These are phyloP conservation scores for Arthrobotrys iridis DNA, from an alignment of 2,329 filamentous ascomycete species.

Conservation along the genomic window DNA sequence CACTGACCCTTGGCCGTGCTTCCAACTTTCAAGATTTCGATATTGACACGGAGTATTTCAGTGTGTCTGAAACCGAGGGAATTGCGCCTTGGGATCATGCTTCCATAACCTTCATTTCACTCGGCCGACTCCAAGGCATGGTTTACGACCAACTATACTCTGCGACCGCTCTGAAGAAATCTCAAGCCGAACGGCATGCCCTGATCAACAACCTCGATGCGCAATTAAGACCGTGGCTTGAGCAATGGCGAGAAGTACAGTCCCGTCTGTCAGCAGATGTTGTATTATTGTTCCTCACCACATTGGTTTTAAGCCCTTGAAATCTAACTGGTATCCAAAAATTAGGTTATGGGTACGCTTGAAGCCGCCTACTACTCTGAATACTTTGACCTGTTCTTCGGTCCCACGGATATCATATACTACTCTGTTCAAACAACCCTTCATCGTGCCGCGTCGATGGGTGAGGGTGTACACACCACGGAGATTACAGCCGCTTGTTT, in stretches of 20 bases:
- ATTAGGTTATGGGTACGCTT: background rate
- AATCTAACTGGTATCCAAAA: background rate
- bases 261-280: slow-evolving; percentile 2
- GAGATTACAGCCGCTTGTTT: slow-evolving; percentile 50
- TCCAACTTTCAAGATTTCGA: slow-evolving; percentile 51
- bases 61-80: slow-evolving; percentile 21
- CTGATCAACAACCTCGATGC: slow-evolving; percentile 35
- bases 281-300: background rate
- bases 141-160: slow-evolving; percentile 48
- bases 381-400: slow-evolving; percentile 48
- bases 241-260: slow-evolving; percentile 45
- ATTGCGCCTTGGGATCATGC: slow-evolving; percentile 41
- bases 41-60: slow-evolving; percentile 46
- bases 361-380: slow-evolving; percentile 26
- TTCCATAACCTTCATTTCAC: slow-evolving; percentile 33
- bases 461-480: slow-evolving; percentile 43
- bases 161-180: slow-evolving; percentile 47
- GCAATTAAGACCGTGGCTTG: slow-evolving; percentile 36
- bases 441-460: slow-evolving; percentile 53
- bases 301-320: background rate
- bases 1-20: slow-evolving; percentile 39
- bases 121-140: slow-evolving; percentile 38
- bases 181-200: slow-evolving; percentile 35
- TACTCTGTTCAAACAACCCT: slow-evolving; percentile 43
- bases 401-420: slow-evolving; percentile 50